Evolutionary conservation across 164 flowering plant genomes (phyloP).

Genomic region (Aristolochia fimbriata): DNA sequence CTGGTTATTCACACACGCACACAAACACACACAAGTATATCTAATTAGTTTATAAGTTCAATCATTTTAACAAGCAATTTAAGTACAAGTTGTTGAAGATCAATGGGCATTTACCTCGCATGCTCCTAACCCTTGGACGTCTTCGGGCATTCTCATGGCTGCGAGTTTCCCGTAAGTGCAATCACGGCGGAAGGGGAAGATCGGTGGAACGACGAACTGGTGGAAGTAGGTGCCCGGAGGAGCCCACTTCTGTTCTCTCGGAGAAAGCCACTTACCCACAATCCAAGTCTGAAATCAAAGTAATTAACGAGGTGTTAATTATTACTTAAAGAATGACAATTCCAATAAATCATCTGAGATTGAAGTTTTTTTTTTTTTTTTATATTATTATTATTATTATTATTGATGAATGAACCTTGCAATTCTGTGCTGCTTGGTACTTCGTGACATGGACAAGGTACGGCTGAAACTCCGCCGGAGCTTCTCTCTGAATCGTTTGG

Average conservation of each 20-base stretch:
- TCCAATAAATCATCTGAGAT: too few relatives aligned
- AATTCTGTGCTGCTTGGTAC: constrained; percentile 67
- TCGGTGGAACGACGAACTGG: constrained; percentile 90
- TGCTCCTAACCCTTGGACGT: constrained; percentile 66
- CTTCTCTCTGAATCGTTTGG: constrained; percentile 67
- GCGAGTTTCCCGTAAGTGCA: constrained; percentile 89
- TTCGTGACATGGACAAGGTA: constrained; percentile 81
- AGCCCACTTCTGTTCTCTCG: constrained; percentile 72
- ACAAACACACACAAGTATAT: too few relatives aligned
- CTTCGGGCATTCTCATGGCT: constrained; percentile 80
- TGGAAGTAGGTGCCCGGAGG: constrained; percentile 84
- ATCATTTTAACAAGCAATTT: too few relatives aligned
- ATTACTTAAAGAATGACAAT: too few relatives aligned
- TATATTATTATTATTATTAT: too few relatives aligned
- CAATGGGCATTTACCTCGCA: constrained; percentile 81
- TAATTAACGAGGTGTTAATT: too few relatives aligned
- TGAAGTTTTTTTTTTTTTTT: too few relatives aligned
- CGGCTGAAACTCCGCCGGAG: constrained; percentile 47
- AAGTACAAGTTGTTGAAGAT: too few relatives aligned
- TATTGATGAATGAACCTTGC: constrained; percentile 49
- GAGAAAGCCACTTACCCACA: constrained; percentile 83
- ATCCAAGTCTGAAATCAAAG: constrained; percentile 64
- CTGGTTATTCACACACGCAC: constrained; percentile 25
- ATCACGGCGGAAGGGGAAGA: constrained; percentile 55
- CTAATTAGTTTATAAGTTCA: too few relatives aligned